phyloP scores from a whole-genome alignment of 169 alveolate genomes.

The Miamiensis avidus region DNA sequence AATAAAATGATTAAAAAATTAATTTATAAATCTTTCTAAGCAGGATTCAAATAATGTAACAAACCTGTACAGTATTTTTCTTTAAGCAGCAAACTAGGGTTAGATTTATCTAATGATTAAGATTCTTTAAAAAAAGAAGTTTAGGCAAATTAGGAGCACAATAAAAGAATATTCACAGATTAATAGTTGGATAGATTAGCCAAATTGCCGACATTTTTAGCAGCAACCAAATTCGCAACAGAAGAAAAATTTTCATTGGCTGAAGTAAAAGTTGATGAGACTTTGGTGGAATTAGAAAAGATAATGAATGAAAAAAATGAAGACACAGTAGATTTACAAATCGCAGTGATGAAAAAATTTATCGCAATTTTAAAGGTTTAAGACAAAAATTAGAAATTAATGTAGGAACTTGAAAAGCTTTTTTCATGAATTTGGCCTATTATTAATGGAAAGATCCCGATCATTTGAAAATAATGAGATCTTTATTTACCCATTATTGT shows the following conservation, averaged over 20 bases:
- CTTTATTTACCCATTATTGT: conserved; percentile 22
- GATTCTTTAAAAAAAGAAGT: too few relatives aligned
- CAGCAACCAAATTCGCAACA: conserved; percentile 9
- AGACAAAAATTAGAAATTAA: conserved; percentile 5
- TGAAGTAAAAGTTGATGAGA: background rate
- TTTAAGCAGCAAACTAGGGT: too few relatives aligned
- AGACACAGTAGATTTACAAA: conserved; percentile 15
- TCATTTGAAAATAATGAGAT: conserved; percentile 1
- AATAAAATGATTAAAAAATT: too few relatives aligned
- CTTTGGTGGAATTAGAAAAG: background rate
- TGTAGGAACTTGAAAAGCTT: background rate
- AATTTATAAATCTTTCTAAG: too few relatives aligned
- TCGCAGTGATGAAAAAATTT: conserved; percentile 1
- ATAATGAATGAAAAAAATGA: background rate
- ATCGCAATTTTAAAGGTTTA: background rate
- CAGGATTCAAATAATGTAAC: too few relatives aligned
- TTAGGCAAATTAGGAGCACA: too few relatives aligned
- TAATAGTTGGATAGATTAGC: background rate
- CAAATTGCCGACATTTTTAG: conserved; percentile 4
- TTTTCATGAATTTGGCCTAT: conserved; percentile 16
- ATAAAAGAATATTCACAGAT: background rate
- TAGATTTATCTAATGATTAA: too few relatives aligned
- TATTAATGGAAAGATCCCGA: conserved; percentile 17
- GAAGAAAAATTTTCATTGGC: conserved; percentile 9
- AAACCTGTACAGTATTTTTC: too few relatives aligned